Base-by-base conservation (phyloP, 306 rosid species). In the Rosa lucieae region DNA sequence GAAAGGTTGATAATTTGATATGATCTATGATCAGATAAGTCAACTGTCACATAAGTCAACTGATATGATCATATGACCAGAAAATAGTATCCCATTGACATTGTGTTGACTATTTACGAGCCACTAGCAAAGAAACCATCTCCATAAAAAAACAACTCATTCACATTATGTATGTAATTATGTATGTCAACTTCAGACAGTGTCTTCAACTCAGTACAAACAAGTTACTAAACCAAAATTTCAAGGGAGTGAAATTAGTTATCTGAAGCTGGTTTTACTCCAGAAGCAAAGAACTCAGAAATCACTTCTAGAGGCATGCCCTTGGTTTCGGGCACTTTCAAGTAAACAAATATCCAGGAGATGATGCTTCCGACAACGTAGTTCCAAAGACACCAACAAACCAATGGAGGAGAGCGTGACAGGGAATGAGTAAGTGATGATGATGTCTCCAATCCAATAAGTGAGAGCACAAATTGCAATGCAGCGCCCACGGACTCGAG, bases 291-390 rank as follows among this genome's bases (percentile, higher is more conserved):
- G 67, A 89, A 89, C 81, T 92, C 97, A 12, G 84, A 87, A 1
- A 92, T 92, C 67, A 92, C 94, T 86, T 92, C 97, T 29, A 88
- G 78, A 78, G 94, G 92, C 97, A 92, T 92, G 77, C 92, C 97
- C 84, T 90, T 92, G 2, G 94, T 90, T 80, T 92, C 94, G 32
- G 97, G 92, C 58, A 88, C 92, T 79, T 90, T 92, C 70, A 87
- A 77, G 86, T 72, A 87, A 8, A 92, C 92, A 75, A 92, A 92
- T 73, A 88, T 76, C 91, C 87, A 90, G 6, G 97, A 79, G 53
- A 88, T 70, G 79, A 86, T 71, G 89, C 92, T 85, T 61, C 89
- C 91, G 37, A 20, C 72, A 15, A 80, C 90, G 43, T 87, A 92
- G 76, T 46, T 37, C 85, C 69, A 42, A 92, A 88, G 62, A 92